Percentiles rank a stretch among this genome's conserved stretches.
These are phyloP conservation scores for Diaporthe nobilis DNA, from an alignment of 2,329 filamentous ascomycete species.

Conservation along the genomic window DNA sequence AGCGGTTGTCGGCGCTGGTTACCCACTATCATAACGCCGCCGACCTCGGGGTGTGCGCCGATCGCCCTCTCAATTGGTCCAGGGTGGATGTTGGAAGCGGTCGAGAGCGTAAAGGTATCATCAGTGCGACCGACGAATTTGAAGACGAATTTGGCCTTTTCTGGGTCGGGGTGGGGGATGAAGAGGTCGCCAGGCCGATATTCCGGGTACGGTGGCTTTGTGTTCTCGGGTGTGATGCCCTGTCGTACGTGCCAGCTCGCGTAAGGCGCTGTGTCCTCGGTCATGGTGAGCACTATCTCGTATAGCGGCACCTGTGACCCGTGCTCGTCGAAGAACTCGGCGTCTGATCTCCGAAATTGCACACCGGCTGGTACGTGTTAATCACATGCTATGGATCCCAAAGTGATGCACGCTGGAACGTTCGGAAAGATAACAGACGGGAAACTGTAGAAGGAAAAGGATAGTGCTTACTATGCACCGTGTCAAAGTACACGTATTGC, in stretches of 20 bases:
- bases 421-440: no score
- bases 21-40: slow-evolving; percentile 31
- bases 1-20: slow-evolving; percentile 32
- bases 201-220: slow-evolving; percentile 36
- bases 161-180: slow-evolving; percentile 44
- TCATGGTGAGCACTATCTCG: slow-evolving; percentile 44
- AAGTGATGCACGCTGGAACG: no score
- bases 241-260: slow-evolving; percentile 39
- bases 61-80: slow-evolving; percentile 31
- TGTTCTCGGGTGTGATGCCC: slow-evolving; percentile 28
- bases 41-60: slow-evolving; percentile 16
- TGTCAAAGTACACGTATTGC: slow-evolving; percentile 43
- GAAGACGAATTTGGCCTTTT: slow-evolving; percentile 42
- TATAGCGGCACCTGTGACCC: slow-evolving; percentile 36
- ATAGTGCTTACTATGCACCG: slow-evolving; percentile 26
- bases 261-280: slow-evolving; percentile 36
- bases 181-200: slow-evolving; percentile 44
- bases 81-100: slow-evolving; percentile 34
- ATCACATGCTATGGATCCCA: no score
- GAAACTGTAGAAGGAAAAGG: no score
- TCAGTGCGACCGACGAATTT: slow-evolving; percentile 45
- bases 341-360: slow-evolving; percentile 40
- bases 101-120: slow-evolving; percentile 37
- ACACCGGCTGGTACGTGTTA: slow-evolving; percentile 30
- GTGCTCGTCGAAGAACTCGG: slow-evolving; percentile 37